Conservation (phyloP, 2,329 filamentous ascomycete genomes). For the Fusarium drepaniforme region DNA sequence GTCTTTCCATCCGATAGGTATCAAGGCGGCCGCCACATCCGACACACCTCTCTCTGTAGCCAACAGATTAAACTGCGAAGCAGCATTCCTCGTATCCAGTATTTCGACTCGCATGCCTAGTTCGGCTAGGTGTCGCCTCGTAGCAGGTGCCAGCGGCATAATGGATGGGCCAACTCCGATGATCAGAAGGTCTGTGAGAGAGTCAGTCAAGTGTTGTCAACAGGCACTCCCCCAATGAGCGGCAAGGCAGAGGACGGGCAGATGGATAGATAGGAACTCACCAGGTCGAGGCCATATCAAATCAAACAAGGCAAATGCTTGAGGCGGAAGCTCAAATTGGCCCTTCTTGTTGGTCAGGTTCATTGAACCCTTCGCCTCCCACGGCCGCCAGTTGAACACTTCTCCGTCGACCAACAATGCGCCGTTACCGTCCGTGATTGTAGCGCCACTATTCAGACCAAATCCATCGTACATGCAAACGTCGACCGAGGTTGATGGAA, state of each 20-base stretch:
- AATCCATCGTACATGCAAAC: constrained; percentile 88
- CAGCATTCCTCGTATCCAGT: constrained; percentile 92
- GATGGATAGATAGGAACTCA: constrained; percentile 56
- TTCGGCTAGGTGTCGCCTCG: constrained; percentile 77
- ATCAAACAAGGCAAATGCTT: constrained; percentile 80
- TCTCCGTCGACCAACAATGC: constrained; percentile 87
- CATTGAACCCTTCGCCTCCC: constrained; percentile 65
- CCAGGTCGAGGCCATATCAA: constrained; percentile 90
- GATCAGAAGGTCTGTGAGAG: constrained; percentile 79
- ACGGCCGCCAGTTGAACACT: constrained; percentile 90
- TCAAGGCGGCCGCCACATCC: constrained; percentile 87
- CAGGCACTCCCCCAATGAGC: neutral
- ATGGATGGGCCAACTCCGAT: constrained; percentile 86
- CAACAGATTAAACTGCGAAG: constrained; percentile 92
- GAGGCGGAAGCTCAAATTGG: constrained; percentile 80
- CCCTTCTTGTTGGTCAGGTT: constrained; percentile 79
- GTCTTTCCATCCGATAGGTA: constrained; percentile 87
- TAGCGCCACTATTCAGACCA: constrained; percentile 83
- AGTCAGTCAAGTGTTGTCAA: constrained; percentile 14
- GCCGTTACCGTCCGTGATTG: constrained; percentile 76
- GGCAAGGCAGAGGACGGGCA: neutral
- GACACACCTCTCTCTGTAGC: constrained; percentile 92
- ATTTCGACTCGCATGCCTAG: constrained; percentile 90
- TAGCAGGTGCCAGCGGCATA: constrained; percentile 80
- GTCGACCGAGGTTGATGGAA: constrained; percentile 86